Percentiles rank a stretch among this genome's conserved stretches.
Conservation (phyloP, 1,284 basidiomycete genomes). For the Tilletiopsis washingtonensis region DNA sequence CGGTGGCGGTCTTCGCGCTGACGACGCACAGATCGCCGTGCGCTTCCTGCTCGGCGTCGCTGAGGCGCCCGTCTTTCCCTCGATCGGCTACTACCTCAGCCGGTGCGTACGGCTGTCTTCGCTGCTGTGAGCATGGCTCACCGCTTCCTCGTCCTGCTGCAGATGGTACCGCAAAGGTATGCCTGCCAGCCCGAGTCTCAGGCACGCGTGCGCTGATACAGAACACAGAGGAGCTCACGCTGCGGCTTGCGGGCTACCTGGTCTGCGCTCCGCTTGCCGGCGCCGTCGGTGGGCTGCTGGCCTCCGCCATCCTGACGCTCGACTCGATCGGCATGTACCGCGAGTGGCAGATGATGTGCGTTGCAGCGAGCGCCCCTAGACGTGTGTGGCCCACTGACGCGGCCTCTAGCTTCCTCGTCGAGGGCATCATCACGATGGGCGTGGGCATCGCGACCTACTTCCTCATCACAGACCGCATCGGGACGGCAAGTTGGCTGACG, state of each 20-base stretch:
- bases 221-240: slow-evolving; percentile 41
- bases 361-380: background rate
- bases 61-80: slow-evolving; percentile 46
- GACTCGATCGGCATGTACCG: slow-evolving; percentile 17
- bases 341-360: slow-evolving; percentile 25
- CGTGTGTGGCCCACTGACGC: too few relatives aligned
- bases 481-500: slow-evolving; percentile 44
- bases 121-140: too few relatives aligned
- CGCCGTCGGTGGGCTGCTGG: slow-evolving; percentile 45
- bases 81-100: slow-evolving; percentile 40
- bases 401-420: slow-evolving; percentile 48
- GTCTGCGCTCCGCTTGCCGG: slow-evolving; percentile 28
- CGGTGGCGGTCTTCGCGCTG: too few relatives aligned
- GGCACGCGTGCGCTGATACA: slow-evolving; percentile 37
- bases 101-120: slow-evolving; percentile 36
- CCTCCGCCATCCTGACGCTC: slow-evolving; percentile 27
- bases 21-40: slow-evolving; percentile 43
- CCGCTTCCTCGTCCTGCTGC: too few relatives aligned
- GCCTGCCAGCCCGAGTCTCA: background rate
- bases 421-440: slow-evolving; percentile 47
- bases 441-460: slow-evolving; percentile 43
- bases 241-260: slow-evolving; percentile 44
- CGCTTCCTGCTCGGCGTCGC: slow-evolving; percentile 45
- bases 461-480: slow-evolving; percentile 44
- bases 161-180: too few relatives aligned